Percentiles rank a stretch among this genome's conserved stretches.
Conservation (phyloP, 106 monocot genomes). For the Phalaenopsis aphrodite region DNA sequence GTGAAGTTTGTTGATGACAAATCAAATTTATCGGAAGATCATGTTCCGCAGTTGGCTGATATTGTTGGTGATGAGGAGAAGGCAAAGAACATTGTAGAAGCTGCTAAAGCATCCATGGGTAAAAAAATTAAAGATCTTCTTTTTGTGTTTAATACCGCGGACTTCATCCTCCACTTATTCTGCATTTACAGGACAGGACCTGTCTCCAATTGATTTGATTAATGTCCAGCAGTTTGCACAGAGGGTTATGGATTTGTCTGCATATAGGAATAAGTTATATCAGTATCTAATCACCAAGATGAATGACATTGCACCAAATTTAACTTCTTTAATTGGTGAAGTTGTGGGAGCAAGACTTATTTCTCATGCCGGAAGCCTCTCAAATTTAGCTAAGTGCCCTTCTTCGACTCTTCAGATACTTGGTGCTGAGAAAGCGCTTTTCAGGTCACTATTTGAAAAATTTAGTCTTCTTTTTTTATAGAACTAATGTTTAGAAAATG, state of each 20-base stretch:
- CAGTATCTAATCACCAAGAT: constrained; percentile 92
- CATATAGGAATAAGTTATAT: constrained; percentile 73
- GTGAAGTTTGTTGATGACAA: constrained; percentile 77
- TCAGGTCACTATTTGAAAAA: constrained; percentile 42
- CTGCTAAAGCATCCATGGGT: constrained; percentile 99
- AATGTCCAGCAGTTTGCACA: constrained; percentile 85
- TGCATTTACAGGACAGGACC: constrained; percentile 75
- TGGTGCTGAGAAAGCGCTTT: constrained; percentile 96
- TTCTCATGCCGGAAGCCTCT: constrained; percentile 90
- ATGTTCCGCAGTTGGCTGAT: constrained; percentile 64
- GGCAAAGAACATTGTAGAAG: constrained; percentile 90
- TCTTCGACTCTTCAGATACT: constrained; percentile 93
- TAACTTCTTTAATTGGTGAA: constrained; percentile 85
- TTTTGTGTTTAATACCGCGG: neutral
- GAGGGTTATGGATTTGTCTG: constrained; percentile 72
- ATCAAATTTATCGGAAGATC: constrained; percentile 58
- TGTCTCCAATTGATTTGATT: constrained; percentile 80
- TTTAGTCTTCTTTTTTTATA: neutral
- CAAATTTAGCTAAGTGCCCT: constrained; percentile 88
- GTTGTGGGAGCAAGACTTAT: constrained; percentile 85
- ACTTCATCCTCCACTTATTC: neutral
- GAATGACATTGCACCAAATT: constrained; percentile 92
- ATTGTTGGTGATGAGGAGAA: constrained; percentile 93
- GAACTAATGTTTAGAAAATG: neutral
- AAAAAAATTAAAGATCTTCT: constrained; percentile 2